Base-by-base conservation (phyloP, 768 basidiomycete genomes). In the Myochromella boudieri region DNA sequence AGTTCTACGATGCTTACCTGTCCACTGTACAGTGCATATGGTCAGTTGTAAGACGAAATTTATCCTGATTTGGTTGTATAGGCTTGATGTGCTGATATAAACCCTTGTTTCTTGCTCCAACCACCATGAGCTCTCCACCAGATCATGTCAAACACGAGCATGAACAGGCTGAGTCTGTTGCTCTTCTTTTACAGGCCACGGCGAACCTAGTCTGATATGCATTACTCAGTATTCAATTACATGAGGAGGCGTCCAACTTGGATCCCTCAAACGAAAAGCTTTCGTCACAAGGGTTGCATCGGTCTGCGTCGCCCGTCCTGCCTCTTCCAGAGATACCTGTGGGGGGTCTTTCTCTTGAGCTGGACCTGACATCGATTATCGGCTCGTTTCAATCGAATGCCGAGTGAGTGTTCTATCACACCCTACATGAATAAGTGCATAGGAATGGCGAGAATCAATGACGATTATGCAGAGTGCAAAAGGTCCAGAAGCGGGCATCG, bases 401-500 rank as follows among this genome's bases (percentile, higher is more conserved):
- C 50, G 72, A 72, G 81, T 83, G 70, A 78, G 81, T 77, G 48
- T 46, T 56, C 46, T 54, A 44, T 49, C 49, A 51, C 51, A 54
- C 51, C 27, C 38, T 25, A 39, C 38, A 36, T 39, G 26, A 46
- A 34, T 39, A 10, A 48, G 20, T 42, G 39, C 34, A 37, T 44
- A 27, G 41, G 46, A 42, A 42, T 36, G 49, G 39, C 48, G 46
- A 55, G 52, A 52, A 62, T 53, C 43, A 55, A 50, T 48, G 45
- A 53, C 38, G 21, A 20, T 51, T 53, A 45, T 58, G 46, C 61
- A 78, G 77, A 56, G 59, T 68, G 37, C 71, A 69, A 44, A 77
- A 76, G 63, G 67, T 78, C 22, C 71, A 86, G 61, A 90, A 89
- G 67, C 81, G 88, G 51, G 82, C 81, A 32, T 86, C 84, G 57